These are phyloP conservation scores for Phytophthora ohioensis DNA, from an alignment of 352 stramenopile species.

Conservation along the genomic window DNA sequence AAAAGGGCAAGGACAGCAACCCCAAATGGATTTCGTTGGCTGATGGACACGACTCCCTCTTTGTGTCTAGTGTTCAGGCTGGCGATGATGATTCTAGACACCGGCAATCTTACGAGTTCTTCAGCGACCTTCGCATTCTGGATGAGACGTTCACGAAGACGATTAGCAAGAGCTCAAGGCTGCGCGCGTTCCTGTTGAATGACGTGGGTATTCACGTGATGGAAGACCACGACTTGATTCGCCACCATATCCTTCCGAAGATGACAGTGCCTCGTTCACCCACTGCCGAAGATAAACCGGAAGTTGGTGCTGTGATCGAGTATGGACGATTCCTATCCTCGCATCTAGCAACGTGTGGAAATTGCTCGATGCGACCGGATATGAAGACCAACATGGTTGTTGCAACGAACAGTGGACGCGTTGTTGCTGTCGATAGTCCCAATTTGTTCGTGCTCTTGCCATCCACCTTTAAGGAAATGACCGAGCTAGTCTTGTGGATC, in stretches of 20 bases:
- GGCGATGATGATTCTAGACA: background rate
- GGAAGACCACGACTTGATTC: conserved; percentile 77
- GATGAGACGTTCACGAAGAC: conserved; percentile 47
- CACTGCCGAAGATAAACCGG: background rate
- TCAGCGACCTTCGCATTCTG: conserved; percentile 52
- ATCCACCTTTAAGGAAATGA: conserved; percentile 29
- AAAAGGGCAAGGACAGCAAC: conserved; percentile 9
- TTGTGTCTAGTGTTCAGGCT: conserved; percentile 26
- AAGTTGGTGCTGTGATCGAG: conserved; percentile 27
- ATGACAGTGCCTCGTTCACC: conserved; percentile 33
- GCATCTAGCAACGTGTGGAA: conserved; percentile 41
- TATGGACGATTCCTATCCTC: conserved; percentile 48
- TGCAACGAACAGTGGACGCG: conserved; percentile 30
- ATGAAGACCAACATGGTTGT: conserved; percentile 45
- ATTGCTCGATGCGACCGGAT: conserved; percentile 39
- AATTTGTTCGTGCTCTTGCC: conserved; percentile 48
- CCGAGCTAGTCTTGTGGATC: conserved; percentile 42
- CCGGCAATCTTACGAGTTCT: conserved; percentile 43
- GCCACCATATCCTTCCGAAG: conserved; percentile 65
- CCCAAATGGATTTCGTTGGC: conserved; percentile 57
- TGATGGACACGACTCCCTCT: conserved; percentile 47
- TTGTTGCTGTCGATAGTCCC: conserved; percentile 18
- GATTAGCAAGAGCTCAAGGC: conserved; percentile 36
- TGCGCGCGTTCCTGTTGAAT: conserved; percentile 60
- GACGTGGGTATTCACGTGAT: conserved; percentile 70